A percentile compares a stretch with the other conserved stretches of the same genome.
Conservation (phyloP, 345 rosid species). For the Gossypium thurberi region DNA sequence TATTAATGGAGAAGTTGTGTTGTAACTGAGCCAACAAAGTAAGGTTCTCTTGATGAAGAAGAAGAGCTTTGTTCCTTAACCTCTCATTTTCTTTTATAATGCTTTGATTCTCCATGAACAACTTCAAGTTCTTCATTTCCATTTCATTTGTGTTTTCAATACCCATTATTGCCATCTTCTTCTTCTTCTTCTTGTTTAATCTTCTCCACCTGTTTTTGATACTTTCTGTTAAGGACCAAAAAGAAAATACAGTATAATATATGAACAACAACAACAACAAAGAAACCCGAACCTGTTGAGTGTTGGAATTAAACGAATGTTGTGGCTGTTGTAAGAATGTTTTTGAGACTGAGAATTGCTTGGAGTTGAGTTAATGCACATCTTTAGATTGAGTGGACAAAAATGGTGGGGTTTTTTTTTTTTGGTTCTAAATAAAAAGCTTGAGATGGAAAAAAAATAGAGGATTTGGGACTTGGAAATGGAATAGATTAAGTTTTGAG, state of each 20-base stretch:
- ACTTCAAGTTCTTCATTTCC: conserved; percentile 54
- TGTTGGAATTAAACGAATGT: no score
- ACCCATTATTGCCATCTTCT: not conserved
- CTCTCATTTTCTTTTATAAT: conserved; percentile 64
- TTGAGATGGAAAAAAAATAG: no score
- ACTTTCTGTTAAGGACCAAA: not conserved
- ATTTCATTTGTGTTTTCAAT: conserved; percentile 23
- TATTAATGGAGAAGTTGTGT: conserved; percentile 12
- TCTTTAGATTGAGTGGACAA: not conserved
- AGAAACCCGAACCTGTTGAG: no score
- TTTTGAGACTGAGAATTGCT: not conserved
- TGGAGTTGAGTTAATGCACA: not conserved
- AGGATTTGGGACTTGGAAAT: no score
- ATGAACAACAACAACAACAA: no score
- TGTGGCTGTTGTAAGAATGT: no score
- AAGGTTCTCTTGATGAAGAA: conserved; percentile 70
- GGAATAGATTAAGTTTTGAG: no score
- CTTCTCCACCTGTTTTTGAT: not conserved
- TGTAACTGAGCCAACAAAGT: conserved; percentile 46
- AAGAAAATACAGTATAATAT: no score
- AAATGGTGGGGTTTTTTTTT: not conserved
- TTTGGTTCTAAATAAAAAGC: no score
- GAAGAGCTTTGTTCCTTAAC: conserved; percentile 52
- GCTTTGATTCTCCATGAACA: conserved; percentile 57
- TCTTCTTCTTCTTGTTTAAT: not conserved